Percentiles rank a stretch among this genome's conserved stretches.
Conservation (phyloP, 176 grass and related monocot genomes). For the Cymbopogon citratus region DNA sequence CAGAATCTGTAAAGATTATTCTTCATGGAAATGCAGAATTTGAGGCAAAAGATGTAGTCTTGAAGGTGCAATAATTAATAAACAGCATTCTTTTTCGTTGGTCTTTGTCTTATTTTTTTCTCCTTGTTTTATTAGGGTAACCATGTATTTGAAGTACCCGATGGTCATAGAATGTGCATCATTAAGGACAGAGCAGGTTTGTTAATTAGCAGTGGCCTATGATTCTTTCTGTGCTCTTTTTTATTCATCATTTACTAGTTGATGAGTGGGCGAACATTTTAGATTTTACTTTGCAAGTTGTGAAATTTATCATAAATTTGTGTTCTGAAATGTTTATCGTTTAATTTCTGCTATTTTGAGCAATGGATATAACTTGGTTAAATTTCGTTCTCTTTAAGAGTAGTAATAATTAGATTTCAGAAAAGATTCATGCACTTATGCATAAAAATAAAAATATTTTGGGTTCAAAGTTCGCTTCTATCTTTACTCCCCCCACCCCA, state of each 20-base stretch:
- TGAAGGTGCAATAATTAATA: slow-evolving; percentile 51
- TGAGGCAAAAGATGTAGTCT: slow-evolving; percentile 65
- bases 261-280: not conserved
- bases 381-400: not conserved
- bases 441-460: not conserved
- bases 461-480: not conserved
- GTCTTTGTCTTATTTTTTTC: slow-evolving; percentile 19
- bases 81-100: not conserved
- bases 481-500: not conserved
- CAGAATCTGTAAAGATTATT: slow-evolving; percentile 74
- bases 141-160: slow-evolving; percentile 83
- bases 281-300: not conserved
- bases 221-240: not conserved
- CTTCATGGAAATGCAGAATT: slow-evolving; percentile 97
- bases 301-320: not conserved
- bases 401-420: not conserved
- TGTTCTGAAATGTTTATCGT: not conserved
- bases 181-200: slow-evolving; percentile 53
- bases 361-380: not conserved
- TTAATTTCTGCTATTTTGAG: slow-evolving; percentile 10
- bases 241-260: not conserved
- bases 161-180: slow-evolving; percentile 74
- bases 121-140: slow-evolving; percentile 52
- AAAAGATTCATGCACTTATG: not conserved
- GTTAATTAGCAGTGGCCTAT: not conserved